Percentiles rank a stretch among this genome's conserved stretches.
These are phyloP conservation scores for Maudiozyma turicensis DNA, from an alignment of 805 yeast species.

Conservation along the genomic window DNA sequence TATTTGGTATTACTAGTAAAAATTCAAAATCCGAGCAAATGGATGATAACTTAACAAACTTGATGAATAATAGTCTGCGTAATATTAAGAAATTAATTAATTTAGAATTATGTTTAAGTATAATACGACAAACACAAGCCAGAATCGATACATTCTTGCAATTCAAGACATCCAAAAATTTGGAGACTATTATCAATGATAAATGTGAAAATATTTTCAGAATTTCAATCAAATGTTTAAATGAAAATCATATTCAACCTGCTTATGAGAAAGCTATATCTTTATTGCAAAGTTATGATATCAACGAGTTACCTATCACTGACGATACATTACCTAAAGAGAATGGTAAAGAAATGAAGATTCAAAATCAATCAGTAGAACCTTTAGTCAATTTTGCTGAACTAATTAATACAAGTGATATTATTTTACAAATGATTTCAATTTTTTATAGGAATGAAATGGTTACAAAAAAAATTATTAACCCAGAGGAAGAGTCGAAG, in stretches of 20 bases:
- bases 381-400: conserved; percentile 85
- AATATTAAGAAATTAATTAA: conserved; percentile 70
- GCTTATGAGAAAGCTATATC: conserved; percentile 78
- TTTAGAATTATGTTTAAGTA: conserved; percentile 65
- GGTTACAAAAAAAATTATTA: conserved; percentile 42
- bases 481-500: conserved; percentile 27
- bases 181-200: conserved; percentile 9
- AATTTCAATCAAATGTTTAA: conserved; percentile 50
- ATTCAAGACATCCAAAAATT: conserved; percentile 31
- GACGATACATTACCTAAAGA: conserved; percentile 1
- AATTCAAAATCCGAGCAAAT: conserved; percentile 26
- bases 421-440: conserved; percentile 84
- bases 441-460: conserved; percentile 86
- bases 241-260: conserved; percentile 64
- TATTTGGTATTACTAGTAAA: conserved; percentile 36
- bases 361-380: conserved; percentile 36
- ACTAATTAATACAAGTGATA: conserved; percentile 83
- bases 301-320: conserved; percentile 28
- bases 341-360: conserved; percentile 13
- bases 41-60: conserved; percentile 72
- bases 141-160: conserved; percentile 50
- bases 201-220: conserved; percentile 56
- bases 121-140: conserved; percentile 58
- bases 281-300: conserved; percentile 63
- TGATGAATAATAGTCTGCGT: conserved; percentile 64